Evolutionary conservation across 2,329 filamentous ascomycete species (phyloP), one percentile per base, ranked within the genome.

Genomic region (Fusarium haematococcum): DNA sequence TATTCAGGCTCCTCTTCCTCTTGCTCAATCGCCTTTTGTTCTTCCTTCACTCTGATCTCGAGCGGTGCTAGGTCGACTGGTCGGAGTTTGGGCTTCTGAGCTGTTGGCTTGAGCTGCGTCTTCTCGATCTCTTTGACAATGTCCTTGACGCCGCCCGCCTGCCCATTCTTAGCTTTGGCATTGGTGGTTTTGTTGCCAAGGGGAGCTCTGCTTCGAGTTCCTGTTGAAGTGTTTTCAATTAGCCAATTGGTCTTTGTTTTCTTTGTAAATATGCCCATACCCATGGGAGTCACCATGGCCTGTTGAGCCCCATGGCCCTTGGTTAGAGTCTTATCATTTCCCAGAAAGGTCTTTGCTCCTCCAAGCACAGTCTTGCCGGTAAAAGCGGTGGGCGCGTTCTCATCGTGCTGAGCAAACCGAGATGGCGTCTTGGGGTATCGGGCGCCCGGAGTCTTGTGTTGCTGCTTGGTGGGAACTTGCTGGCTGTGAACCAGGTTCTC

Each of bases 171-270:
- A 69, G 92, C 89, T 86, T 97, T 98, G 63, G 94, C 95, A 83
- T 99, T 99, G 62, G 97, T 98, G 2, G 96, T 98, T 84, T 99
- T 99, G 87, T 94, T 93, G 37, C 96, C 96, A 57, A 99, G 86
- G 14, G 95, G 94, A 41, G 95, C 95, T 79, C 96, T 91, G 69
- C 87, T 92, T 68, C 91, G 91, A 32, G 79, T 79, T 14, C 77
- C 83, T 83, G 56, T 57, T 60, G 20, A 56, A 3, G 27, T 9
- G 32, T 48, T 30, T 50, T 30, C 50, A 58, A 43, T 79, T 54
- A 76, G 73, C 39, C 6, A 50, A 35, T n/a, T 41, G 41, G n/a
- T 32, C 39, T 39, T 25, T 57, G 33, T 23, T 20, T 11, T n/a
- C n/a, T 32, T n/a, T 0, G 6, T 20, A 18, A 30, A 48, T 41